Evolutionary conservation across 768 basidiomycete species (phyloP).

Genomic region (Kwoniella botswanensis): DNA sequence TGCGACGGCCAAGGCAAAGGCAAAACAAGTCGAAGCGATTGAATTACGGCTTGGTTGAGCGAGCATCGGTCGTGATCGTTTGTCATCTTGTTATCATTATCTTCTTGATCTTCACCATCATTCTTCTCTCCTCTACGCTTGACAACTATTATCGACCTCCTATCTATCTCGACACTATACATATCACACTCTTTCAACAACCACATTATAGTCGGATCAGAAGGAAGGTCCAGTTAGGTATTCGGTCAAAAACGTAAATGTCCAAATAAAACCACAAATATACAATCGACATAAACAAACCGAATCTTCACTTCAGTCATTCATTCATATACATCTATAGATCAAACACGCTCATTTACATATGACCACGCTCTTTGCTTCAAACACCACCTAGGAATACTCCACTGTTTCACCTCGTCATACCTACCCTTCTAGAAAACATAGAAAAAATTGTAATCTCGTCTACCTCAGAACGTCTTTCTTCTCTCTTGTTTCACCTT

Average conservation of each 20-base stretch:
- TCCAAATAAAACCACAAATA: not conserved
- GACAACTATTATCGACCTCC: not conserved
- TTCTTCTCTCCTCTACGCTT: not conserved
- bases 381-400: not conserved
- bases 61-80: not conserved
- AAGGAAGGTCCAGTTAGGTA: not conserved
- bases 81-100: not conserved
- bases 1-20: not conserved
- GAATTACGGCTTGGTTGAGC: not conserved
- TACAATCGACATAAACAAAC: conserved; percentile 23
- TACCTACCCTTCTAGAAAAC: not conserved
- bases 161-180: not conserved
- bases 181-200: conserved; percentile 1
- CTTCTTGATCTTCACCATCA: not conserved
- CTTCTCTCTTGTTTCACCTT: conserved; percentile 8
- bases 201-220: not conserved
- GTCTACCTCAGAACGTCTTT: conserved; percentile 4
- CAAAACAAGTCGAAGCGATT: not conserved
- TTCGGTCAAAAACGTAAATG: not conserved
- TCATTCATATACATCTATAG: conserved; percentile 3
- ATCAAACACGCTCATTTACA: conserved; percentile 7
- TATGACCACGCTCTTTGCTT: conserved; percentile 2
- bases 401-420: conserved; percentile 1
- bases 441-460: conserved; percentile 15
- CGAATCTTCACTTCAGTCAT: conserved; percentile 13